Evolutionary conservation across 2,329 filamentous ascomycete genomes (phyloP), one percentile per base, ranked within the genome.

Genomic region (Cercospora sp.): DNA sequence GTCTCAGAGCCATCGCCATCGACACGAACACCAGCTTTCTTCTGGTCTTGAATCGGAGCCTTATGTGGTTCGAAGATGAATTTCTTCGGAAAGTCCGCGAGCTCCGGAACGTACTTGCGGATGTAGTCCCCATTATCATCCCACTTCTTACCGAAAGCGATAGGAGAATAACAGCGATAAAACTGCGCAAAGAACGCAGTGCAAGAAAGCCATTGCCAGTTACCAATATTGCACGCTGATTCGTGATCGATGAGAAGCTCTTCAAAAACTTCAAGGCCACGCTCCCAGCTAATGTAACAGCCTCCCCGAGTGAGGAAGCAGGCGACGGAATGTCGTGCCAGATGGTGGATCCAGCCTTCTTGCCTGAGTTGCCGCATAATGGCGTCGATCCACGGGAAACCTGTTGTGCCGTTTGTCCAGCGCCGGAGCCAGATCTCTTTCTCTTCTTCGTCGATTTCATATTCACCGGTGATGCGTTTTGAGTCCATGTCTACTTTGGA

Each of bases 21-120:
- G 63, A 91, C 80, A 18, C 86, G 76, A 62, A 91, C 89, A 0
- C 88, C 86, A 66, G 90, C 91, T 74, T 85, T 88, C 76, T 87
- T 90, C 80, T 92, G 88, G 66, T 92, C 90, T 20, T 79, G 79
- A 45, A 89, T 83, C 1, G 88, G 88, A 51, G 90, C 90, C 75
- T 90, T 92, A 88, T 90, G 91, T 5, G 91, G 91, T 81, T 94
- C 91, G 72, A 92, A 94, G 33, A 94, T 92, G 74, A 86, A 92
- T 78, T 90, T 92, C 63, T 85, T 84, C 13, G 89, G 84, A 69
- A 90, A 83, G 0, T 83, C 74, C 66, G 80, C 48, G 2, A 71
- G 67, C 30, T 71, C 0, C 0, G 91, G 90, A 0, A 91, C 86
- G 78, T 87, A 93, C 45, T 81, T 82, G 26, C 87, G 81, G 58